Evolutionary conservation across 345 rosid genomes (phyloP).

Genomic region (Psidium guajava): DNA sequence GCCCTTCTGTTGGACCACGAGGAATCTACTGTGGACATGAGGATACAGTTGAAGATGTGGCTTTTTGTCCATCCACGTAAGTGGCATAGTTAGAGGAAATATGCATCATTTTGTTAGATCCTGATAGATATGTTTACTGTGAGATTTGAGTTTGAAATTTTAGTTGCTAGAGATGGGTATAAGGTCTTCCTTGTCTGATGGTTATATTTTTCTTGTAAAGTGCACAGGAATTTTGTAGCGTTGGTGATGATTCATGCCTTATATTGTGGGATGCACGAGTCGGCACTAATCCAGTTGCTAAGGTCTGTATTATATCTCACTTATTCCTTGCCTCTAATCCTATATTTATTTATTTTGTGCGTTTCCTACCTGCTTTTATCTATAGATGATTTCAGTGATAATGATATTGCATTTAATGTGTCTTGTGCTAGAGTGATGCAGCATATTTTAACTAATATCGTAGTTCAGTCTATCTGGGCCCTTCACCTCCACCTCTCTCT

Average conservation of each 20-base stretch:
- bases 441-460: not conserved
- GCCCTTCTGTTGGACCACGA: conserved; percentile 87
- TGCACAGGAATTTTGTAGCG: conserved; percentile 97
- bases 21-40: conserved; percentile 88
- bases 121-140: not conserved
- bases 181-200: not conserved
- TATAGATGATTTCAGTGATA: not conserved
- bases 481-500: not conserved
- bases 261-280: conserved; percentile 97
- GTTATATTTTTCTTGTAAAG: conserved; percentile 17
- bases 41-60: conserved; percentile 96
- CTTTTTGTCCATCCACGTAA: conserved; percentile 95
- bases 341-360: not conserved
- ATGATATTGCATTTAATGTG: not conserved
- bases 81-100: not conserved
- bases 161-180: not conserved
- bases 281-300: conserved; percentile 68
- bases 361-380: not conserved
- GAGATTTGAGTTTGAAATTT: not conserved
- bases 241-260: conserved; percentile 99
- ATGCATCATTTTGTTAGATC: not conserved
- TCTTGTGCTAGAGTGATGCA: not conserved
- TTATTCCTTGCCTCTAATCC: not conserved
- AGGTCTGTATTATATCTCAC: conserved; percentile 30
- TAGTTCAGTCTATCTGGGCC: not conserved